These are phyloP conservation scores for Cladosporium austrohemisphaericum DNA, from an alignment of 2,329 filamentous ascomycete species.

Conservation along the genomic window DNA sequence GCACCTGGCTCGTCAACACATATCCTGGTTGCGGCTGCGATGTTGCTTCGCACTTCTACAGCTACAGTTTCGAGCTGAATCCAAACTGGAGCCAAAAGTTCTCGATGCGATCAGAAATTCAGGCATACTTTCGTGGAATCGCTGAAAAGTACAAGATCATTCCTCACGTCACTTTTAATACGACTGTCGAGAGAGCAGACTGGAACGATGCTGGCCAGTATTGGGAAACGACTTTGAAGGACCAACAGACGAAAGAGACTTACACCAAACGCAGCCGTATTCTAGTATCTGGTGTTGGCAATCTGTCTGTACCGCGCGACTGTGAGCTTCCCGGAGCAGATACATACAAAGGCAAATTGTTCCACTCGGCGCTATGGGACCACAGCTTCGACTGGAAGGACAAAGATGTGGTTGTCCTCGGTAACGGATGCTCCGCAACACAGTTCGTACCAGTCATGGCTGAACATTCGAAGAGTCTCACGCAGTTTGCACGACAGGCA, in stretches of 20 bases:
- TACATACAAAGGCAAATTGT: constrained; percentile 34
- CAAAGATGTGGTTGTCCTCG: constrained; percentile 33
- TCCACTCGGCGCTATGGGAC: constrained; percentile 36
- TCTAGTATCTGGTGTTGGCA: constrained; percentile 30
- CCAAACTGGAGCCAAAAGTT: constrained; percentile 43
- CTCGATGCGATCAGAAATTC: constrained; percentile 39
- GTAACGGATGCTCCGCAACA: constrained; percentile 37
- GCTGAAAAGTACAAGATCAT: constrained; percentile 36
- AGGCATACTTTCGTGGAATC: constrained; percentile 39
- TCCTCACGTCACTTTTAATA: constrained; percentile 24
- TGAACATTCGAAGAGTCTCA: constrained; percentile 32
- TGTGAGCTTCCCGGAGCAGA: constrained; percentile 31
- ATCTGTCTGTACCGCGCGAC: constrained; percentile 25
- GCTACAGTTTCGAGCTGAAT: constrained; percentile 42
- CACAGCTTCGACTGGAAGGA: constrained; percentile 29
- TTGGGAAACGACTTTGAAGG: constrained; percentile 28
- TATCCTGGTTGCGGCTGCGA: constrained; percentile 46
- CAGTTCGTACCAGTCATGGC: constrained; percentile 37
- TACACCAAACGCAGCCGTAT: constrained; percentile 22
- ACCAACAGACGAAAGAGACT: constrained; percentile 23
- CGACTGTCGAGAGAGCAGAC: constrained; percentile 24
- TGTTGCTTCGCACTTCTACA: constrained; percentile 38
- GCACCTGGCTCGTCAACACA: constrained; percentile 40
- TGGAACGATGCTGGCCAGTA: constrained; percentile 26
- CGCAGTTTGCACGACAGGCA: constrained; percentile 32